Percentiles rank a stretch among this genome's conserved stretches.
Evolutionary conservation across 139 green algal species (phyloP).

Genomic region (Limnomonas spitsbergensis): DNA sequence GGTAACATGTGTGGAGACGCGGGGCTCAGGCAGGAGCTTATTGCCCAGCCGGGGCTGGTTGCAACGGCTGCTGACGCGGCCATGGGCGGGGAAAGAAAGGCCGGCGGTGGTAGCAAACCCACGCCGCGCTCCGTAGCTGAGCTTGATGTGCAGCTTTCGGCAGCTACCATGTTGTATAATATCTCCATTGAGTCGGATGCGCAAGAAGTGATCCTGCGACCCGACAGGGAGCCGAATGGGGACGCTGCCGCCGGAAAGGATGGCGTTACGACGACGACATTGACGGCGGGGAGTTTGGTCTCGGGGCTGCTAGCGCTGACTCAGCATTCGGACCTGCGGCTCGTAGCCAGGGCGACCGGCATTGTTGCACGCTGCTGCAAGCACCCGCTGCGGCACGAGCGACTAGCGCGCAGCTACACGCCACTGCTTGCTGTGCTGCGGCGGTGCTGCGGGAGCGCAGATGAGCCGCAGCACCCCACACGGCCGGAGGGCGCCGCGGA

Average conservation of each 20-base stretch:
- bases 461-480: not conserved
- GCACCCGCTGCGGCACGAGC: not conserved
- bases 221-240: too few species aligned
- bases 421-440: not conserved
- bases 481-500: not conserved
- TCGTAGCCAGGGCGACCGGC: not conserved
- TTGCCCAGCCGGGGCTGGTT: not conserved
- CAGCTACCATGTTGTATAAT: constrained; percentile 42
- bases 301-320: not conserved
- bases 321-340: not conserved
- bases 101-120: not conserved
- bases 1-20: constrained; percentile 46
- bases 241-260: not conserved
- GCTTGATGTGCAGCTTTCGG: constrained; percentile 6
- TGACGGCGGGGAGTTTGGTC: not conserved
- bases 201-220: constrained; percentile 24
- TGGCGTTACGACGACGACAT: not conserved
- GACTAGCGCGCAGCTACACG: not conserved
- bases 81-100: not conserved
- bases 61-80: not conserved
- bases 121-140: too few species aligned
- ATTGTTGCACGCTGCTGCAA: constrained; percentile 14
- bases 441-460: not conserved
- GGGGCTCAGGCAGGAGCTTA: constrained; percentile 18
- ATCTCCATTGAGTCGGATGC: constrained; percentile 25